Percentiles rank a stretch among this genome's conserved stretches.
Conservation (phyloP, 2,329 filamentous ascomycete species). For the Metarhizium humberi region DNA sequence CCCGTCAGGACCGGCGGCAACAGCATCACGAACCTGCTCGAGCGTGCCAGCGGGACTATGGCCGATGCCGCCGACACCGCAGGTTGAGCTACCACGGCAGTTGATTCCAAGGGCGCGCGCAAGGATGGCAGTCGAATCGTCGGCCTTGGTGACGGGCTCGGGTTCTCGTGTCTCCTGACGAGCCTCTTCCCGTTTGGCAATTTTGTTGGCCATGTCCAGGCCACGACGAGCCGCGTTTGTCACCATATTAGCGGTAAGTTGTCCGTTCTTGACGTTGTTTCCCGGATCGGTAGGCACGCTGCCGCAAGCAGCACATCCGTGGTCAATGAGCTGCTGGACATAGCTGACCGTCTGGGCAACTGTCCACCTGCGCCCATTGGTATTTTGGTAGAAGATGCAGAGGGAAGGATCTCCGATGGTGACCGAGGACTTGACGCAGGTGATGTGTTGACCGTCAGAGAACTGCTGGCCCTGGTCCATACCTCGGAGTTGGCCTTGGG, state of each 20-base stretch:
- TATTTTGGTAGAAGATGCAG: constrained; percentile 9
- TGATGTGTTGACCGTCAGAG: constrained; percentile 6
- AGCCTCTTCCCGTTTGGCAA: neutral
- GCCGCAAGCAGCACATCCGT: neutral
- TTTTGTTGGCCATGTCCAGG: neutral
- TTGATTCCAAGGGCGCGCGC: constrained; percentile 6
- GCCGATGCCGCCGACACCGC: constrained; percentile 5
- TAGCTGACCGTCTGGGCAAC: constrained; percentile 7
- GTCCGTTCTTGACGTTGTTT: constrained; percentile 8
- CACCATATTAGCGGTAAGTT: constrained; percentile 10
- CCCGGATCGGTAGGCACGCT: constrained; percentile 4
- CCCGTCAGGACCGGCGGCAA: constrained; percentile 4
- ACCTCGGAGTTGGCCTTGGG: constrained; percentile 5
- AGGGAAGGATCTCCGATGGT: constrained; percentile 5
- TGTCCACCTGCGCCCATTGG: constrained; percentile 6
- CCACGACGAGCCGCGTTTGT: constrained; percentile 4
- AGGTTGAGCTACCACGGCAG: constrained; percentile 7
- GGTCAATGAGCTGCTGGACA: constrained; percentile 2
- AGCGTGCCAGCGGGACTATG: constrained; percentile 5
- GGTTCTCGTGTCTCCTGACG: neutral
- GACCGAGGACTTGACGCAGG: constrained; percentile 6
- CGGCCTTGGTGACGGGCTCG: neutral
- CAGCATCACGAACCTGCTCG: constrained; percentile 5
- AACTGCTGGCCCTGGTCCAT: constrained; percentile 7
- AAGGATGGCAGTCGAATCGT: neutral